Evolutionary conservation across 2,329 filamentous ascomycete species (phyloP).

Genomic region (Aspergillus fumigatus): DNA sequence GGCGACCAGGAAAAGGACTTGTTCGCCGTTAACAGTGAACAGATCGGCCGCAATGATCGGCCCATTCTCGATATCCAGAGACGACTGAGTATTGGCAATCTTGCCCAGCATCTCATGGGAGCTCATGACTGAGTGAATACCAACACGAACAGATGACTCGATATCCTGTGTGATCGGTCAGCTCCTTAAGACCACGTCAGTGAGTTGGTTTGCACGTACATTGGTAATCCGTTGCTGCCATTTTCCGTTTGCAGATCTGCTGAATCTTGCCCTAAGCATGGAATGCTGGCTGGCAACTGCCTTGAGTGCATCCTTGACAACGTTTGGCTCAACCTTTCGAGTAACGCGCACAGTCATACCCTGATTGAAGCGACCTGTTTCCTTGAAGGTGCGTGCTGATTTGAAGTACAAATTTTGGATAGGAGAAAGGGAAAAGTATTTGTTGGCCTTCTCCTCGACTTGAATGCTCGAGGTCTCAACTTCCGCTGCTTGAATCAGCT

Average conservation of each 20-base stretch:
- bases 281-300: slow-evolving; percentile 29
- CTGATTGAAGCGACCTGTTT: slow-evolving; percentile 29
- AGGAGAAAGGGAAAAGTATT: slow-evolving; percentile 30
- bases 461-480: slow-evolving; percentile 13
- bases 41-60: slow-evolving; percentile 17
- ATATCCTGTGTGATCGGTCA: slow-evolving; percentile 22
- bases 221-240: slow-evolving; percentile 26
- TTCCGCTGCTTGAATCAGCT: slow-evolving; percentile 24
- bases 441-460: slow-evolving; percentile 22
- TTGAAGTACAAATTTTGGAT: slow-evolving; percentile 32
- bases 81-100: slow-evolving; percentile 28
- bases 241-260: slow-evolving; percentile 11
- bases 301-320: slow-evolving; percentile 23
- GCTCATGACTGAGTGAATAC: slow-evolving; percentile 21
- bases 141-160: slow-evolving; percentile 30
- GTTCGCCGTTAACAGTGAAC: slow-evolving; percentile 10
- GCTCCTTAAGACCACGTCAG: background rate
- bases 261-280: slow-evolving; percentile 33
- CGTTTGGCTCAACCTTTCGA: slow-evolving; percentile 19
- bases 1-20: slow-evolving; percentile 16
- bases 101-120: slow-evolving; percentile 21
- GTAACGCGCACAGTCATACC: slow-evolving; percentile 31
- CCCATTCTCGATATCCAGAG: slow-evolving; percentile 30
- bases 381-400: slow-evolving; percentile 18
- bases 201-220: slow-evolving; percentile 13